Conservation (phyloP, 169 alveolate genomes). For the Cryptosporidium meleagridis region DNA sequence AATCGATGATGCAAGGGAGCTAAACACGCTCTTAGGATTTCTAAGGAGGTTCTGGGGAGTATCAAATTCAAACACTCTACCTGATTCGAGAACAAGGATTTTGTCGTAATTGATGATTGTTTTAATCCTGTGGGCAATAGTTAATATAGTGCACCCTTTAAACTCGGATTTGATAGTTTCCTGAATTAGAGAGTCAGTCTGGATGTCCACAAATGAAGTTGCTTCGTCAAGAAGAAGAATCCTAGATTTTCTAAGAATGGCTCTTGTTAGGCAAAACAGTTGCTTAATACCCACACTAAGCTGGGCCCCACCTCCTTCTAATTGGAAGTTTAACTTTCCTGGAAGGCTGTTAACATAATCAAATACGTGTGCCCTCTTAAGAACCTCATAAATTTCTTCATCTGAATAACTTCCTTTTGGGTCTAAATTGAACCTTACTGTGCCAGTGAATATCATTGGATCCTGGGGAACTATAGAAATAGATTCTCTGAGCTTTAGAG, state of each 20-base stretch:
- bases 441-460: slow-evolving; percentile 84
- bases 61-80: slow-evolving; percentile 82
- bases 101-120: slow-evolving; percentile 87
- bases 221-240: slow-evolving; percentile 89
- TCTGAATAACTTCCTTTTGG: slow-evolving; percentile 79
- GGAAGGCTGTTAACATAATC: slow-evolving; percentile 16
- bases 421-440: slow-evolving; percentile 83
- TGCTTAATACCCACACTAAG: slow-evolving; percentile 89
- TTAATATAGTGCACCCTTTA: slow-evolving; percentile 84
- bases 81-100: slow-evolving; percentile 83
- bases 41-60: slow-evolving; percentile 81
- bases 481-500: slow-evolving; percentile 25
- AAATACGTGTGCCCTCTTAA: slow-evolving; percentile 45
- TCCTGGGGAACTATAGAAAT: slow-evolving; percentile 78
- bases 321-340: slow-evolving; percentile 72
- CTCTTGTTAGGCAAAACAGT: slow-evolving; percentile 86
- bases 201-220: slow-evolving; percentile 83
- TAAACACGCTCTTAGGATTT: slow-evolving; percentile 52
- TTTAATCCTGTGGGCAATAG: slow-evolving; percentile 89
- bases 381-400: slow-evolving; percentile 69
- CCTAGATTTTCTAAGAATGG: slow-evolving; percentile 83
- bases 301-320: slow-evolving; percentile 83
- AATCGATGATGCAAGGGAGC: slow-evolving; percentile 22
- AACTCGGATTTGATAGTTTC: slow-evolving; percentile 81
- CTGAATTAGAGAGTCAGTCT: slow-evolving; percentile 83